Conservation (phyloP, 176 grass and related monocot species). For the Stipa capillata region DNA sequence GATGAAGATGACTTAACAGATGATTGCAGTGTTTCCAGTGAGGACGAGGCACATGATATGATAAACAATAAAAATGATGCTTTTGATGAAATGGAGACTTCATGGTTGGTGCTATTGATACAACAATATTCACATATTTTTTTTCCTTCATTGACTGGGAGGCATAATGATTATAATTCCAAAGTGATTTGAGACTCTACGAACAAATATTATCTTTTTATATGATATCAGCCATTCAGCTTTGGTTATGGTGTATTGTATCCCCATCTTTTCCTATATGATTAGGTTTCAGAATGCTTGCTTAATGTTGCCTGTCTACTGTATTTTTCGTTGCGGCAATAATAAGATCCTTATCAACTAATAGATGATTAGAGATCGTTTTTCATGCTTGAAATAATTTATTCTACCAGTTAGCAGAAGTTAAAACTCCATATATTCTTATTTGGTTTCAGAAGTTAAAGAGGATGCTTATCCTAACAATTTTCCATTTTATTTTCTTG, state of each 20-base stretch:
- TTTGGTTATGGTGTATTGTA: not conserved
- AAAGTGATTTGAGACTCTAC: too few species aligned
- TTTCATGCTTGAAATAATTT: not conserved
- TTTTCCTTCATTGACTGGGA: not conserved
- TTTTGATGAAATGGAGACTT: not conserved
- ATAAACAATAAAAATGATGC: constrained; percentile 3
- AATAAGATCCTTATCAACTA: not conserved
- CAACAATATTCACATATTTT: not conserved
- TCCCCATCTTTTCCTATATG: not conserved
- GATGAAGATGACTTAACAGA: constrained; percentile 18
- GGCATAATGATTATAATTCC: not conserved
- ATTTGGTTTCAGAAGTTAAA: not conserved
- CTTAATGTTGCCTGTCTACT: not conserved
- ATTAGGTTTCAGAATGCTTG: not conserved
- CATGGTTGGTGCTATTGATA: constrained; percentile 31
- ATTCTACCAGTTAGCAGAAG: not conserved
- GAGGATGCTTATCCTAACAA: not conserved
- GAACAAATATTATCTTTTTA: not conserved
- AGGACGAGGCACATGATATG: not conserved
- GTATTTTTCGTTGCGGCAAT: not conserved
- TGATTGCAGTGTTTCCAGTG: not conserved
- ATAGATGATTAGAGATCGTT: not conserved
- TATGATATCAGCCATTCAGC: not conserved
- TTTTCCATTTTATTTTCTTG: not conserved
- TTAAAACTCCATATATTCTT: not conserved